Conservation (phyloP, 1,284 basidiomycete genomes). For the Golubevia pallescens region DNA sequence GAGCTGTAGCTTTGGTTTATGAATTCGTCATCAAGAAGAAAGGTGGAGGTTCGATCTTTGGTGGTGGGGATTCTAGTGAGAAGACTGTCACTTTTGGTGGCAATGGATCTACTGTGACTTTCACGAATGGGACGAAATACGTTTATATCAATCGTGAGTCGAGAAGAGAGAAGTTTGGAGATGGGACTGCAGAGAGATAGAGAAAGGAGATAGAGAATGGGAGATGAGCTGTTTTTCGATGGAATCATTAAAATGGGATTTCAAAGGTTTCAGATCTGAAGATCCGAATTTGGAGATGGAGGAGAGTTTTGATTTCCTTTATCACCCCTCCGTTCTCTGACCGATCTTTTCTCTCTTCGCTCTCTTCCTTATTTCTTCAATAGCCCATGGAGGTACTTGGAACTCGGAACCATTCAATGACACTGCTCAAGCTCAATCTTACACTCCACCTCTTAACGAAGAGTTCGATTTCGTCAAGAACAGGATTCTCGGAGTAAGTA, state of each 20-base stretch:
- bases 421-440: conserved; percentile 37
- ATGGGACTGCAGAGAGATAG: too few species aligned
- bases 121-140: background rate
- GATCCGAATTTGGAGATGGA: too few species aligned
- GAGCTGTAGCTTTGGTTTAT: background rate
- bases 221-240: too few species aligned
- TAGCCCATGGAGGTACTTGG: conserved; percentile 39
- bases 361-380: background rate
- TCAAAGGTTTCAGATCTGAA: too few species aligned
- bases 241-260: too few species aligned
- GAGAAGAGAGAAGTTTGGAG: too few species aligned
- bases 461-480: conserved; percentile 31
- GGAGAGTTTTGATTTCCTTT: too few species aligned
- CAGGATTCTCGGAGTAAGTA: conserved; percentile 19
- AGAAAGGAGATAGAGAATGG: too few species aligned
- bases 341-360: background rate
- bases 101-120: background rate
- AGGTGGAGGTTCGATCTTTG: background rate
- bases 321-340: too few species aligned
- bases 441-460: conserved; percentile 34
- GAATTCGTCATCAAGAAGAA: conserved; percentile 2
- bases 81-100: background rate
- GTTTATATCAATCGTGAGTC: background rate
- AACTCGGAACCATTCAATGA: conserved; percentile 30
- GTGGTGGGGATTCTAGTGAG: background rate